phyloP scores from a whole-genome alignment of 208 protist species.

The Trichomonas vaginalis region DNA sequence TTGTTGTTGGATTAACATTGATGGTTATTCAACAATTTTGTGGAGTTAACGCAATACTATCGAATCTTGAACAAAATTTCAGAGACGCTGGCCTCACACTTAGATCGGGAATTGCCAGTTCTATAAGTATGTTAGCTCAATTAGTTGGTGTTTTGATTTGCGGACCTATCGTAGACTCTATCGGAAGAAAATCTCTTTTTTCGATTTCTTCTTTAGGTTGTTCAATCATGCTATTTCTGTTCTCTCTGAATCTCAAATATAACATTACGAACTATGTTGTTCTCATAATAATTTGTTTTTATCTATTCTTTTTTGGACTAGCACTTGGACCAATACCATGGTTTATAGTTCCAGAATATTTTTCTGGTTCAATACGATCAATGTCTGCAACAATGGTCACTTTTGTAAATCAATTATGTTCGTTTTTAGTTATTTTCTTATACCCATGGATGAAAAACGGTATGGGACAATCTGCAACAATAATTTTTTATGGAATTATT shows the following conservation, averaged over 20 bases:
- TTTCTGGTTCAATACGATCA: not conserved
- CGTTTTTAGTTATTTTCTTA: not conserved
- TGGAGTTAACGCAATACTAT: not conserved
- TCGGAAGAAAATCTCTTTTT: not conserved
- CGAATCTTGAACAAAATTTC: not conserved
- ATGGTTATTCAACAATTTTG: not conserved
- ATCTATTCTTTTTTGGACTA: not conserved
- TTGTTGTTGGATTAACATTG: not conserved
- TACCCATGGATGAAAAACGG: not conserved
- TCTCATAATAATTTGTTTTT: not conserved
- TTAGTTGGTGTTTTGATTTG: not conserved
- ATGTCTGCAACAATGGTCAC: not conserved
- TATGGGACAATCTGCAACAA: not conserved
- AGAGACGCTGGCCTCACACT: not conserved
- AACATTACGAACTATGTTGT: not conserved
- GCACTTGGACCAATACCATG: not conserved
- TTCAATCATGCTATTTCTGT: not conserved
- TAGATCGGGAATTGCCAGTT: not conserved
- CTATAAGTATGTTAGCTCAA: not conserved
- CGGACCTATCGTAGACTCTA: not conserved
- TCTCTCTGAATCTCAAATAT: not conserved
- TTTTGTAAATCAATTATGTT: not conserved
- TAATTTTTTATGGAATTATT: no score
- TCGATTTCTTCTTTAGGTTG: not conserved
- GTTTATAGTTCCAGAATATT: not conserved